A percentile compares a stretch with the other conserved stretches of the same genome.
Conservation (phyloP, 768 basidiomycete genomes). For the Tylopilus subfusipes region DNA sequence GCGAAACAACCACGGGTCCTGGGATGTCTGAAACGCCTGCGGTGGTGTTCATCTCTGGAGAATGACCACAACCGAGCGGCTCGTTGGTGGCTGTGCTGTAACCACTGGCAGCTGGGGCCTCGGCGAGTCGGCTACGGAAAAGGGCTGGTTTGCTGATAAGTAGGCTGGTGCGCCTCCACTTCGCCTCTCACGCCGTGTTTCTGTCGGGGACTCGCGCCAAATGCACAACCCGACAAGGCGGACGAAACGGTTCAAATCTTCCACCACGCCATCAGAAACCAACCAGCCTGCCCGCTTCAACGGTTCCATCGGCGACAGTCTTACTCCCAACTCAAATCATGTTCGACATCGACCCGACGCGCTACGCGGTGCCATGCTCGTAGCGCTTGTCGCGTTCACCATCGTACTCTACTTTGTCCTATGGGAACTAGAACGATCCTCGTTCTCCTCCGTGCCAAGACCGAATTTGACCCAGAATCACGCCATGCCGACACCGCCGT, state of each 20-base stretch:
- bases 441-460: background rate
- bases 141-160: too few relatives aligned
- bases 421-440: conserved; percentile 16
- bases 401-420: conserved; percentile 24
- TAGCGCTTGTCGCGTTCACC: conserved; percentile 17
- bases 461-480: background rate
- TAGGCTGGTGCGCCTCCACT: too few relatives aligned
- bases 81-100: too few relatives aligned
- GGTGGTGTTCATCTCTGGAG: too few relatives aligned
- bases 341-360: conserved; percentile 10
- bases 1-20: too few relatives aligned
- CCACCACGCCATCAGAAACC: background rate
- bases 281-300: background rate
- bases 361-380: conserved; percentile 14
- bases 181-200: too few relatives aligned
- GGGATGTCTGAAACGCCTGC: too few relatives aligned
- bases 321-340: background rate
- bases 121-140: too few relatives aligned
- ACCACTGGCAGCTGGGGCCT: too few relatives aligned
- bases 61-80: too few relatives aligned
- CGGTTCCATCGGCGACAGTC: background rate
- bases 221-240: conserved; percentile 21
- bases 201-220: too few relatives aligned
- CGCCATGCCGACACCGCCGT: background rate
- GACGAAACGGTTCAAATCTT: conserved; percentile 10